Conservation (phyloP, 2,329 filamentous ascomycete species). For the Pyrenochaeta sp. region DNA sequence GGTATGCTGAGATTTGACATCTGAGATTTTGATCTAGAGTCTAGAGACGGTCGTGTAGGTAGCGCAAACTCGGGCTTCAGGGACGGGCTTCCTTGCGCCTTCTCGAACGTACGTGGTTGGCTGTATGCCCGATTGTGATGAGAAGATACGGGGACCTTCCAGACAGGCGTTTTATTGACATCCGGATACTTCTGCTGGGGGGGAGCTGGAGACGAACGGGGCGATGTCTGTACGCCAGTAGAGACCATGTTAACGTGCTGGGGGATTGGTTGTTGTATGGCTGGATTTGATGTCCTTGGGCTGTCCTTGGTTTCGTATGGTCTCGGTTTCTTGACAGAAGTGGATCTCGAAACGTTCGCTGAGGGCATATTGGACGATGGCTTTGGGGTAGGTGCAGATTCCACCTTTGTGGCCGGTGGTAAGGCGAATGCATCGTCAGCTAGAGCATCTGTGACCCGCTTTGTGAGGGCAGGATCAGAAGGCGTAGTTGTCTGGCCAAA, state of each 20-base stretch:
- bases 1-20: slow-evolving; percentile 58
- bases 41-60: slow-evolving; percentile 53
- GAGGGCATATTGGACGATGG: slow-evolving; percentile 42
- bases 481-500: slow-evolving; percentile 64
- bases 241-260: slow-evolving; percentile 66
- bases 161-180: slow-evolving; percentile 58
- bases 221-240: slow-evolving; percentile 82
- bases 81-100: slow-evolving; percentile 45
- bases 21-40: slow-evolving; percentile 61
- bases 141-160: slow-evolving; percentile 60
- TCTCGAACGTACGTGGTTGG: slow-evolving; percentile 57
- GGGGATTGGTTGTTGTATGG: slow-evolving; percentile 57
- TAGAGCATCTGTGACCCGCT: slow-evolving; percentile 76
- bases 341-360: slow-evolving; percentile 39
- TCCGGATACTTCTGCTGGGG: slow-evolving; percentile 48
- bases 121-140: slow-evolving; percentile 57
- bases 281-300: slow-evolving; percentile 33
- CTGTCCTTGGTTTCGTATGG: slow-evolving; percentile 32
- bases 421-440: slow-evolving; percentile 84
- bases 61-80: slow-evolving; percentile 50
- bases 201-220: slow-evolving; percentile 53
- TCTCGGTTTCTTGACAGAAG: slow-evolving; percentile 43
- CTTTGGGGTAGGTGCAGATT: slow-evolving; percentile 39
- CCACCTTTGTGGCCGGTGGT: slow-evolving; percentile 42
- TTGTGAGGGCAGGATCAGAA: slow-evolving; percentile 61